Percentiles rank a stretch among this genome's conserved stretches.
Conservation (phyloP, 805 yeast genomes). For the Saccharomycopsis microspora region DNA sequence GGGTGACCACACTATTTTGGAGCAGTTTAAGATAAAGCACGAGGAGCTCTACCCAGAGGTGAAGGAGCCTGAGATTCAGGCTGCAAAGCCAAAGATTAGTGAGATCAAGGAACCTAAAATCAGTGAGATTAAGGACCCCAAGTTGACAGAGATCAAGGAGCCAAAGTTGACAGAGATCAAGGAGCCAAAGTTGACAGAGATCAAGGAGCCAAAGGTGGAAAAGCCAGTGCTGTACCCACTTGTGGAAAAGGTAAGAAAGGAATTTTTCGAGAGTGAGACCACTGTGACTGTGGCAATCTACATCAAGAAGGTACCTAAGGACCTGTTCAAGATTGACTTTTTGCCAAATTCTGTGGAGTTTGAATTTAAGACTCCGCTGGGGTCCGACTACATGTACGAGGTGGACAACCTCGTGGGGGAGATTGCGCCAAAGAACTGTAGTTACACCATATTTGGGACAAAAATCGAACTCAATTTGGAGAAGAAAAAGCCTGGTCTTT, state of each 20-base stretch:
- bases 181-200: background rate
- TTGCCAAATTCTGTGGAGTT: constrained; percentile 26
- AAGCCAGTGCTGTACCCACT: constrained; percentile 8
- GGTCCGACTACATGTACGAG: constrained; percentile 46
- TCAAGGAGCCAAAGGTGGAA: background rate
- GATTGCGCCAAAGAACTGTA: constrained; percentile 36
- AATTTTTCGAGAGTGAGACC: constrained; percentile 61
- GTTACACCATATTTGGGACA: constrained; percentile 47
- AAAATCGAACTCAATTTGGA: constrained; percentile 60
- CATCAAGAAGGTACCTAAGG: constrained; percentile 50
- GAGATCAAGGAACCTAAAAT: background rate
- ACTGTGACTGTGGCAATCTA: constrained; percentile 59
- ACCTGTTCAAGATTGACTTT: constrained; percentile 32
- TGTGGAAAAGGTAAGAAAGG: constrained; percentile 32
- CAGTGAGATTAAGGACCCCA: constrained; percentile 1
- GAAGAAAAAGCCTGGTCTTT: constrained; percentile 35
- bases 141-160: too few relatives aligned
- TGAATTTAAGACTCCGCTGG: constrained; percentile 35
- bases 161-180: background rate
- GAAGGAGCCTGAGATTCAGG: background rate
- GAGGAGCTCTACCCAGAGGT: background rate
- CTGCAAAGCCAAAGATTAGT: background rate
- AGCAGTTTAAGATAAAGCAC: constrained; percentile 1
- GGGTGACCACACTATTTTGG: constrained; percentile 1
- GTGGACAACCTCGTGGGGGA: constrained; percentile 41